A percentile compares a stretch with the other conserved stretches of the same genome.
Conservation (phyloP, 768 basidiomycete genomes). For the Auriscalpium microsporum region DNA sequence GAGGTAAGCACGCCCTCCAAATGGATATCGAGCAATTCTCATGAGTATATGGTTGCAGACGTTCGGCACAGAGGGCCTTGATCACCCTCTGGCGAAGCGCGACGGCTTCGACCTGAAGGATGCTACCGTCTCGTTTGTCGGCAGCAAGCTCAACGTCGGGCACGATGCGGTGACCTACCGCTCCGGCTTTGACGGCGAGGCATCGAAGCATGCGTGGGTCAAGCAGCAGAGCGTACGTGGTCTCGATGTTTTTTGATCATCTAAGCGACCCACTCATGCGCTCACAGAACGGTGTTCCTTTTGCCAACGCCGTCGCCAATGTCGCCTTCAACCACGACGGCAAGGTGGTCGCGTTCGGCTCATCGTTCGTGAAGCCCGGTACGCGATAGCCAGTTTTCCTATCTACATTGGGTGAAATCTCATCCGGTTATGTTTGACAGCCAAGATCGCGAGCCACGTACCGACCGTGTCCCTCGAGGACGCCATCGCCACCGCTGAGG, state of each 20-base stretch:
- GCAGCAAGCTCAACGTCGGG: too few relatives aligned
- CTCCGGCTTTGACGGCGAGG: constrained; percentile 13
- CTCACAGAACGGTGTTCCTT: constrained; percentile 24
- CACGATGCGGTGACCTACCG: constrained; percentile 11
- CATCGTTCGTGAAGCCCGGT: constrained; percentile 39
- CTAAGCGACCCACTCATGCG: background rate
- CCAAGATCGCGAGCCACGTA: constrained; percentile 24
- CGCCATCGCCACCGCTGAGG: constrained; percentile 32
- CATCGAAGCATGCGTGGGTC: constrained; percentile 15
- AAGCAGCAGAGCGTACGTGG: constrained; percentile 17
- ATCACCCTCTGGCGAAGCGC: too few relatives aligned
- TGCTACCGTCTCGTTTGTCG: too few relatives aligned
- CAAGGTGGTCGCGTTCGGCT: constrained; percentile 35
- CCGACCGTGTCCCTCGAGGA: constrained; percentile 28
- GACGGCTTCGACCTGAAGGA: too few relatives aligned
- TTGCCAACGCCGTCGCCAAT: constrained; percentile 36
- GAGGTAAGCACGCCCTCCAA: constrained; percentile 12
- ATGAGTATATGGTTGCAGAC: background rate
- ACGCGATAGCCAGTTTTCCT: constrained; percentile 2
- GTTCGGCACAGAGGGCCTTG: too few relatives aligned
- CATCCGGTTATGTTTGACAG: background rate
- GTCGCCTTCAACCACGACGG: constrained; percentile 33
- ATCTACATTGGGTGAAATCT: background rate
- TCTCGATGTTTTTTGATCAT: background rate
- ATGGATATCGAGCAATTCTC: background rate